Percentiles rank a stretch among this genome's conserved stretches.
phyloP scores from a whole-genome alignment of 352 stramenopile genomes.

The Phytophthora crassamura region DNA sequence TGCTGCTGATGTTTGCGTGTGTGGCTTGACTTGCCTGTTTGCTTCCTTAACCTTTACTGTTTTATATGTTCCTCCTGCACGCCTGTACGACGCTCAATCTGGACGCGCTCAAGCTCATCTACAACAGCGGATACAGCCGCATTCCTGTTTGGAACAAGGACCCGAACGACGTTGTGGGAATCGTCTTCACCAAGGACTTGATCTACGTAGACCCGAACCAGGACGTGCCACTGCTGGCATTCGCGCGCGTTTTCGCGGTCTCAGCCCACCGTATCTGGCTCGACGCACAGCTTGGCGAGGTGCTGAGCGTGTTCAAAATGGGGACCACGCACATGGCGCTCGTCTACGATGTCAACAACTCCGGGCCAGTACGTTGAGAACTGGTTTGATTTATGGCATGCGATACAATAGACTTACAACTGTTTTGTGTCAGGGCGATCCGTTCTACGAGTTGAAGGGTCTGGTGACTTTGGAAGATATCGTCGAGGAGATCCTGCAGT shows the following conservation, averaged over 20 bases:
- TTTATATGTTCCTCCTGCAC: conserved; percentile 40
- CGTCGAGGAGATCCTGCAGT: conserved; percentile 97
- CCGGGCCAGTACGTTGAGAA: conserved; percentile 59
- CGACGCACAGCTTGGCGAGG: conserved; percentile 69
- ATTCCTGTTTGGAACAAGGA: conserved; percentile 97
- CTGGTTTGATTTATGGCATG: not conserved
- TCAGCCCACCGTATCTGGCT: conserved; percentile 75
- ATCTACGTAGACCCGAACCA: conserved; percentile 79
- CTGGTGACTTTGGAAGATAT: conserved; percentile 99
- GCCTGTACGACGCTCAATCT: conserved; percentile 56
- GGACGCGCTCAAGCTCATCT: conserved; percentile 77
- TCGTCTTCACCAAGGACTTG: conserved; percentile 96
- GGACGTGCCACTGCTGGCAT: conserved; percentile 82
- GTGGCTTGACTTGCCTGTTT: not conserved
- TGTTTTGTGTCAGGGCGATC: conserved; percentile 72
- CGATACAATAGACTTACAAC: not conserved
- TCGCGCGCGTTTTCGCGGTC: conserved; percentile 90
- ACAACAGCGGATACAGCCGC: conserved; percentile 93
- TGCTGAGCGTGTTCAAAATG: conserved; percentile 82
- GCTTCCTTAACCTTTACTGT: conserved; percentile 44
- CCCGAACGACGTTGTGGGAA: conserved; percentile 96
- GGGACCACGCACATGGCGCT: conserved; percentile 74
- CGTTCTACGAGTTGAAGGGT: conserved; percentile 96
- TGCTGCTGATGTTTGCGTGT: not conserved
- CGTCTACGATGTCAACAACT: conserved; percentile 86